These are phyloP conservation scores for Nepenthes mirabilis DNA, from an alignment of 148 eudicot species.

Conservation along the genomic window DNA sequence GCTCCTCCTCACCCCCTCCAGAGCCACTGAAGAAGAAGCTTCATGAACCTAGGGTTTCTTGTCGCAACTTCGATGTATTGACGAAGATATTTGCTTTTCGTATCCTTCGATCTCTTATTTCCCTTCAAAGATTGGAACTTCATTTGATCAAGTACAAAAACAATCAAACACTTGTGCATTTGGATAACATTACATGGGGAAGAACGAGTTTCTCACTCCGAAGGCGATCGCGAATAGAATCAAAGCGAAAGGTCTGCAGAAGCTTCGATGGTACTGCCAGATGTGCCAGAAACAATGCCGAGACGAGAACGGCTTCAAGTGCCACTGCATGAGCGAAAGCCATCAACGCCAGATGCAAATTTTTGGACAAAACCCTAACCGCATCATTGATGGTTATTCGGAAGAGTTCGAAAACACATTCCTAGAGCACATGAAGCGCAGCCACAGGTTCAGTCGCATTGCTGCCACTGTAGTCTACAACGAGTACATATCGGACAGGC, in stretches of 20 bases:
- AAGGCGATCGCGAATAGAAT: constrained; percentile 90
- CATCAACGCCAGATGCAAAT: constrained; percentile 92
- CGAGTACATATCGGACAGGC: constrained; percentile 68
- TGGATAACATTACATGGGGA: constrained; percentile 41
- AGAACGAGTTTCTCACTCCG: constrained; percentile 80
- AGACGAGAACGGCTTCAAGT: constrained; percentile 90
- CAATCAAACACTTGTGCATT: no score
- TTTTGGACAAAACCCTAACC: constrained; percentile 74
- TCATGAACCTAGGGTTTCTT: no score
- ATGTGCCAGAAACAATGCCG: constrained; percentile 96
- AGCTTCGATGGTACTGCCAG: constrained; percentile 90
- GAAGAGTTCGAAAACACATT: constrained; percentile 67
- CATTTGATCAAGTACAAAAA: no score
- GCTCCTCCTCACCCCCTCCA: no score
- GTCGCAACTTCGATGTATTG: no score
- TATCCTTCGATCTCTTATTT: no score
- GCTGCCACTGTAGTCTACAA: constrained; percentile 91
- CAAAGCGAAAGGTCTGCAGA: constrained; percentile 89
- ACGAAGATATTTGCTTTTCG: no score
- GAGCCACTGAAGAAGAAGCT: no score
- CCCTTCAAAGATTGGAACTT: no score
- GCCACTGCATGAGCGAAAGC: constrained; percentile 81
- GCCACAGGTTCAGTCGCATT: constrained; percentile 67
- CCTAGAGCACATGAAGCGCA: constrained; percentile 82
- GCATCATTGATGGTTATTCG: constrained; percentile 62